Evolutionary conservation across 306 rosid species (phyloP), one percentile per base, ranked within the genome.

Genomic region (Vicia faba): DNA sequence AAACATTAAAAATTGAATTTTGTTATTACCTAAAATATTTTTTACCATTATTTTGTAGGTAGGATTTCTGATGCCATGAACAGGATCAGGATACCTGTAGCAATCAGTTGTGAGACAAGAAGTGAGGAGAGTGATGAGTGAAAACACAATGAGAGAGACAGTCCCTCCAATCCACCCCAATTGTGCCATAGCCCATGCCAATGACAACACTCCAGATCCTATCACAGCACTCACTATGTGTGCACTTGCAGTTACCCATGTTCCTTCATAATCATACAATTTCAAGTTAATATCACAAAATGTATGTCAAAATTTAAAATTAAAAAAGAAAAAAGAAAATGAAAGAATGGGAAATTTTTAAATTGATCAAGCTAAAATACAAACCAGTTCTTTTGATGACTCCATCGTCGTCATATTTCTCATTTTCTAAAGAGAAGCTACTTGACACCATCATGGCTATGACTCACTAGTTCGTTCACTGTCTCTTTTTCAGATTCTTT

Each of bases 181-280:
- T 2, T 84, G 88, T n/a, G 85, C 81, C 5, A 75, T 9, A 8
- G 77, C 81, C 85, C 85, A 80, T 15, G 72, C 79, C 68, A 80
- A 40, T 0, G 85, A 78, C 9, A 84, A 39, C 16, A 84, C 85
- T 2, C 88, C 85, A 3, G 85, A 78, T 0, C 88, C 85, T 67
- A 84, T 80, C 2, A 80, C 81, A 3, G 85, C 79, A 0, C 81
- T 84, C 20, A 84, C 76, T 4, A 84, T 78, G 66, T 84, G 85
- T 18, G 85, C 79, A 75, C 48, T 71, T 0, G 83, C 88, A 11
- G 72, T 80, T 0, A 59, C 2, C 85, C 78, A 71, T 12, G 85
- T 84, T 75, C 88, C 88, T 84, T 53, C 64, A 63, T 11, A 0
- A 0, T 7, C 41, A 54, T 43, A 45, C 11, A 7, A 44, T 29